Evolutionary conservation across 2,329 filamentous ascomycete genomes (phyloP), one percentile per base, ranked within the genome.

Genomic region (Trichoderma arundinaceum): DNA sequence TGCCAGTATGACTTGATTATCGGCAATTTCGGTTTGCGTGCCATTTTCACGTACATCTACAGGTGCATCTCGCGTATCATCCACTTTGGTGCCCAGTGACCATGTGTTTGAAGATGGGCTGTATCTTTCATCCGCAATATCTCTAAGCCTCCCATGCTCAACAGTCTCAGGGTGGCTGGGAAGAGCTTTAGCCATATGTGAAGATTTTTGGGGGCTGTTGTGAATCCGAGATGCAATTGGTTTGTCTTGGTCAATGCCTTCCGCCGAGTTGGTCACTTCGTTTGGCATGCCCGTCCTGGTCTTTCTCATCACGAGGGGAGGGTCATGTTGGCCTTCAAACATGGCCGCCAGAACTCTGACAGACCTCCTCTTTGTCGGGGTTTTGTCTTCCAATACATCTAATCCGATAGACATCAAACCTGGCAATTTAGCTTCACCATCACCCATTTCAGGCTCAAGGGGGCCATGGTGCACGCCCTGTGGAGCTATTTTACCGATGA

Each of bases 301-400:
- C 17, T 51, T 53, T 46, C 49, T 19, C 32, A 39, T 12, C n/a
- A n/a, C 10, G 17, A 17, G 2, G 17, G 49, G 41, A 28, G 59
- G 35, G 4, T 66, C 65, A 22, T 69, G 66, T 13, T 71, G 70
- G 7, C 70, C 78, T 67, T 86, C 82, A 71, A 85, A 85, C 71
- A 80, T 78, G 41, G 83, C 83, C 4, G 83, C 80, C 77, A 86
- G 84, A 2, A 81, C 82, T 69, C 75, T 82, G 12, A 85, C 83
- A 3, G 76, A 73, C 19, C 72, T 71, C 66, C 64, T 68, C 22
- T 74, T 80, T 28, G 63, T 72, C 4, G 71, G 65, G 1, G 67
- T 67, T 7, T 68, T 69, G 2, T 69, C 66, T 41, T 71, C 57
- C 13, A 44, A 7, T 0, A 38, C 33, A 22, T 67, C 39, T 28